phyloP scores from a whole-genome alignment of 805 yeast genomes.

The Priceomyces medius region DNA sequence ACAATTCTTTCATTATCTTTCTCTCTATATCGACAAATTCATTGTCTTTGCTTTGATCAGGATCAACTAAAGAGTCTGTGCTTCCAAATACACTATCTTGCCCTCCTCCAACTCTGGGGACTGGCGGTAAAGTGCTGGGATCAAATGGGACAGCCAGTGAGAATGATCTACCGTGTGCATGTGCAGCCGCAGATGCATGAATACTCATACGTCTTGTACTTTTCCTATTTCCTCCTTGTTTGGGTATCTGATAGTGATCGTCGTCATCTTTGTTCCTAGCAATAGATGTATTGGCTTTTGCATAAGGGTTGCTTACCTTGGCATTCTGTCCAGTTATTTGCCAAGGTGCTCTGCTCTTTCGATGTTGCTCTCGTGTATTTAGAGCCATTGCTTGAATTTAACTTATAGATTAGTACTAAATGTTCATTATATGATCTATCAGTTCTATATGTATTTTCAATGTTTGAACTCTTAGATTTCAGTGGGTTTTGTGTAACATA shows the following conservation, averaged over 20 bases:
- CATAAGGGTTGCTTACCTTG: constrained; percentile 26
- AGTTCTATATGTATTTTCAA: background rate
- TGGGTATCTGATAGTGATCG: constrained; percentile 13
- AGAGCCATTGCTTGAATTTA: background rate
- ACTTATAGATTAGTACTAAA: background rate
- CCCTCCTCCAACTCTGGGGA: constrained; percentile 17
- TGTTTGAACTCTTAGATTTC: background rate
- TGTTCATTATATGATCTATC: constrained; percentile 1
- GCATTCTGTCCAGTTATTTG: constrained; percentile 17
- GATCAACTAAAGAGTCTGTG: constrained; percentile 4
- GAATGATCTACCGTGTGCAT: constrained; percentile 25
- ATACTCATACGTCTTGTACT: constrained; percentile 33
- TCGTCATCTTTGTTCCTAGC: constrained; percentile 5
- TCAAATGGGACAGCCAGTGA: constrained; percentile 24
- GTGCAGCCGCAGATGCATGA: constrained; percentile 39
- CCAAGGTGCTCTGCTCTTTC: constrained; percentile 47
- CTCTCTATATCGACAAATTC: constrained; percentile 11
- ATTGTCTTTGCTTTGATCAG: constrained; percentile 7
- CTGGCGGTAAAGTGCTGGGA: constrained; percentile 28
- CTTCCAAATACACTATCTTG: constrained; percentile 3
- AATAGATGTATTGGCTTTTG: constrained; percentile 20
- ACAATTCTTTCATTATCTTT: constrained; percentile 39
- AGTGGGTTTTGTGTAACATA: constrained; percentile 2
- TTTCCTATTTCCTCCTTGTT: constrained; percentile 19
- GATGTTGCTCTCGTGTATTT: constrained; percentile 28